Percentiles rank a stretch among this genome's conserved stretches.
These are phyloP conservation scores for Trifolium fragiferum DNA, from an alignment of 306 rosid species.

Conservation along the genomic window DNA sequence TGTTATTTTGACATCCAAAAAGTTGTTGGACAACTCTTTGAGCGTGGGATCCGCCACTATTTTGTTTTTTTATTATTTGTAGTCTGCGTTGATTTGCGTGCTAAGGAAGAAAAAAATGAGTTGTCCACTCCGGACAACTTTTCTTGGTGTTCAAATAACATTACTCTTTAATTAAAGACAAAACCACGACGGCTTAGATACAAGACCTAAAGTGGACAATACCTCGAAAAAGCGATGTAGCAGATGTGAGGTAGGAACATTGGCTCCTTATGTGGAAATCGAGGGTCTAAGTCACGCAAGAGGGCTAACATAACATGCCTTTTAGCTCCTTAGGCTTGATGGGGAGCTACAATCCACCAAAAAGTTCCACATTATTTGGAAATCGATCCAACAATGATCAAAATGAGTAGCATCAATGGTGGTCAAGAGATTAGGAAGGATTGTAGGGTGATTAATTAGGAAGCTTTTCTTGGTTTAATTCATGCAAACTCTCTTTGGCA, in stretches of 20 bases:
- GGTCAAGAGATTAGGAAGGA: slow-evolving; percentile 66
- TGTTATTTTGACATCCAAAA: too few species aligned
- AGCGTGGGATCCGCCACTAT: too few species aligned
- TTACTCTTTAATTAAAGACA: too few species aligned
- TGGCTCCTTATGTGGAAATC: not conserved
- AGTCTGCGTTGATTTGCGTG: too few species aligned
- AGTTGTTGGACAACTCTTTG: too few species aligned
- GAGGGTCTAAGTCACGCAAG: not conserved
- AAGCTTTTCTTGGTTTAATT: slow-evolving; percentile 30
- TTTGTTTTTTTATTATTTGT: too few species aligned
- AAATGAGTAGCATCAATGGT: slow-evolving; percentile 63
- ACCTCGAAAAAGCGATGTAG: not conserved
- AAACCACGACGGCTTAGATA: not conserved
- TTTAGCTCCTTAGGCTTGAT: not conserved
- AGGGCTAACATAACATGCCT: not conserved
- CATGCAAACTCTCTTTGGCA: not conserved
- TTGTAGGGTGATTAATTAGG: slow-evolving; percentile 60
- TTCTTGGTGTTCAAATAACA: too few species aligned
- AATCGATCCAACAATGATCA: slow-evolving; percentile 61
- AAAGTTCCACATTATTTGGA: not conserved
- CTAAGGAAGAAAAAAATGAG: too few species aligned
- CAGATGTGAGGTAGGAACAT: not conserved
- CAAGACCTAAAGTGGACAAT: not conserved
- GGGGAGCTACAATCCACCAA: not conserved
- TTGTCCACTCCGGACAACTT: too few species aligned